Base-by-base conservation (phyloP, 352 stramenopile species). In the Phytophthora sojae region DNA sequence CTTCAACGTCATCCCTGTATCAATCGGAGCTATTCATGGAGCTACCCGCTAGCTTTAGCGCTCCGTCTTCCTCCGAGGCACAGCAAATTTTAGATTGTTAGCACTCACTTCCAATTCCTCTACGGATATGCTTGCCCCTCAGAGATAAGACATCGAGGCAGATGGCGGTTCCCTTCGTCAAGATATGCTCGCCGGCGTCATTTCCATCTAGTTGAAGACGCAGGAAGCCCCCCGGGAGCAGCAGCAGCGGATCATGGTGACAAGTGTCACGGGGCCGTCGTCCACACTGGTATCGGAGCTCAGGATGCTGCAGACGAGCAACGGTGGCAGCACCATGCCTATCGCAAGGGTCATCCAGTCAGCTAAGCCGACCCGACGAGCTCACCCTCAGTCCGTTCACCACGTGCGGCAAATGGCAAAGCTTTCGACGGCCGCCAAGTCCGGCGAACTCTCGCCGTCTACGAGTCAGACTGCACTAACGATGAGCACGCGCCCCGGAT, bases 341-440 rank as follows among this genome's bases (percentile, higher is more conserved):
- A 87, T 87, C 39, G 65, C 71, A 21, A 68, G 80, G 30, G 42
- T 21, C 0, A 67, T 85, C 12, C 74, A 86, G 50, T 79, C 72
- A 12, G 69, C 73, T 39, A 89, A 89, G 42, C 61, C 72, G 9
- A 63, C 61, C 32, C 70, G 65, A 47, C 73, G 65, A 25, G 37
- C 64, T 0, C 26, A 69, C 37, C 47, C 63, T 35, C 74, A 71
- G 23, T 89, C 82, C 0, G 76, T 75, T 8, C 84, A 89, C 39
- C 84, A 90, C 51, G 57, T 82, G 23, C 82, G 80, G 7, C 82
- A 90, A 63, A 86, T 92, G 71, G 75, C 71, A 4, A 80, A 83
- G 47, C 61, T 90, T 29, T 17, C 70, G 11, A 67, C 71, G 5
- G 57, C 58, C 23, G 70, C 72, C 30, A 86, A 83, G 58, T 47